These are phyloP conservation scores for Lactifluus volemus DNA, from an alignment of 768 basidiomycete genomes.

Conservation along the genomic window DNA sequence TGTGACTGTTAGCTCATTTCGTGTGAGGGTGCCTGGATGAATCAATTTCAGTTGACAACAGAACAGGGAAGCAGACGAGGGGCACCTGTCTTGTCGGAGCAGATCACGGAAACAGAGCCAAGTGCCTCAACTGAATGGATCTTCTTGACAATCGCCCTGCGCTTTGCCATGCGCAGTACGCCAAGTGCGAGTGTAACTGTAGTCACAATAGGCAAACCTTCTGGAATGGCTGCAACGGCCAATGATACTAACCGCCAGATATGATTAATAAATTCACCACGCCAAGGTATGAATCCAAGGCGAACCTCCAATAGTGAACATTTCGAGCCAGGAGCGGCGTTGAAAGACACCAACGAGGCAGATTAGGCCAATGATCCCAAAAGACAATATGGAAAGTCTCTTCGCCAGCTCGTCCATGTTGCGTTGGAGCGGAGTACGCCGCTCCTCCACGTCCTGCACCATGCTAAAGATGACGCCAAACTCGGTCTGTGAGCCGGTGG, in stretches of 20 bases:
- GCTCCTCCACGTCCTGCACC: slow-evolving; percentile 95
- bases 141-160: slow-evolving; percentile 96
- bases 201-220: slow-evolving; percentile 93
- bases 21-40: slow-evolving; percentile 71
- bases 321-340: slow-evolving; percentile 83
- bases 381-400: slow-evolving; percentile 82
- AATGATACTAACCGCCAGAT: slow-evolving; percentile 62
- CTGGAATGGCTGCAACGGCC: slow-evolving; percentile 97
- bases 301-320: slow-evolving; percentile 98
- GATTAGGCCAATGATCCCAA: slow-evolving; percentile 91
- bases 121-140: slow-evolving; percentile 90
- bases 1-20: slow-evolving; percentile 92
- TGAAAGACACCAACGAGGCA: slow-evolving; percentile 86
- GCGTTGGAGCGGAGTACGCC: slow-evolving; percentile 83
- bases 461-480: slow-evolving; percentile 96
- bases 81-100: slow-evolving; percentile 91
- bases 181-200: slow-evolving; percentile 95
- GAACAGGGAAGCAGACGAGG: background rate
- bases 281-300: background rate
- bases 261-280: slow-evolving; percentile 7
- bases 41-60: background rate
- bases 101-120: slow-evolving; percentile 94
- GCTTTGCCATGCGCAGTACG: slow-evolving; percentile 87
- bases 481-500: slow-evolving; percentile 77
- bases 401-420: slow-evolving; percentile 97